Conservation (phyloP, 2,329 filamentous ascomycete species). For the Gaeumannomyces sp. region DNA sequence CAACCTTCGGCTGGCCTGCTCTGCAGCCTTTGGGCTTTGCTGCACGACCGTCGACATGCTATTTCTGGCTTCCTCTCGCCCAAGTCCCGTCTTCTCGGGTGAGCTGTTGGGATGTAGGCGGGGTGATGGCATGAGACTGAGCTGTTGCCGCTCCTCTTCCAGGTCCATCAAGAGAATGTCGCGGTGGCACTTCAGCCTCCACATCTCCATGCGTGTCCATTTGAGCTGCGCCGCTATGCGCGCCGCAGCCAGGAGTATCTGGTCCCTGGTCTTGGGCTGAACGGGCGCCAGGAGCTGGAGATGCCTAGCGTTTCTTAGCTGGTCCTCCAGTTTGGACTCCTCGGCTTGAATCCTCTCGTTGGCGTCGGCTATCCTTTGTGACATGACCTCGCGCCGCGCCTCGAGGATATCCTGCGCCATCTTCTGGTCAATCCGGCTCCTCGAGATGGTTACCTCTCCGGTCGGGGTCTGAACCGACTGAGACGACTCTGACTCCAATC, state of each 20-base stretch:
- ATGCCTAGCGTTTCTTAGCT: constrained; percentile 85
- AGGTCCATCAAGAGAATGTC: constrained; percentile 83
- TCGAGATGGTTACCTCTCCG: constrained; percentile 67
- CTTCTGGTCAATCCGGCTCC: constrained; percentile 69
- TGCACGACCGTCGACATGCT: constrained; percentile 28
- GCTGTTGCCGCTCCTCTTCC: constrained; percentile 61
- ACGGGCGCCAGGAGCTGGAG: constrained; percentile 84
- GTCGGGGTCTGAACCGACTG: constrained; percentile 62
- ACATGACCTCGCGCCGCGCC: constrained; percentile 76
- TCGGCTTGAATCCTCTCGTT: constrained; percentile 68
- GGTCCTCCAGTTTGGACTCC: constrained; percentile 73
- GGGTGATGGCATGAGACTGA: constrained; percentile 26
- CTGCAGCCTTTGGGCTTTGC: constrained; percentile 31
- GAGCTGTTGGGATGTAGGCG: constrained; percentile 17
- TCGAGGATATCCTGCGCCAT: constrained; percentile 81
- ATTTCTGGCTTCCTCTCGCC: constrained; percentile 27
- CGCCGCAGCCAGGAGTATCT: constrained; percentile 77
- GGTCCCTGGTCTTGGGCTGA: constrained; percentile 81
- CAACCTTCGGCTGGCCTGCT: constrained; percentile 23
- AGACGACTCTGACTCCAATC: constrained; percentile 54
- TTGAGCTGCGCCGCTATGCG: constrained; percentile 83
- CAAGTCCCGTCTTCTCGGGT: constrained; percentile 16
- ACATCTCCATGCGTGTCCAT: constrained; percentile 91
- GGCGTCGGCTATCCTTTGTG: constrained; percentile 74
- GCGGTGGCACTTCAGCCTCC: constrained; percentile 82